Conservation (phyloP, 768 basidiomycete genomes). For the Saitozyma podzolica region DNA sequence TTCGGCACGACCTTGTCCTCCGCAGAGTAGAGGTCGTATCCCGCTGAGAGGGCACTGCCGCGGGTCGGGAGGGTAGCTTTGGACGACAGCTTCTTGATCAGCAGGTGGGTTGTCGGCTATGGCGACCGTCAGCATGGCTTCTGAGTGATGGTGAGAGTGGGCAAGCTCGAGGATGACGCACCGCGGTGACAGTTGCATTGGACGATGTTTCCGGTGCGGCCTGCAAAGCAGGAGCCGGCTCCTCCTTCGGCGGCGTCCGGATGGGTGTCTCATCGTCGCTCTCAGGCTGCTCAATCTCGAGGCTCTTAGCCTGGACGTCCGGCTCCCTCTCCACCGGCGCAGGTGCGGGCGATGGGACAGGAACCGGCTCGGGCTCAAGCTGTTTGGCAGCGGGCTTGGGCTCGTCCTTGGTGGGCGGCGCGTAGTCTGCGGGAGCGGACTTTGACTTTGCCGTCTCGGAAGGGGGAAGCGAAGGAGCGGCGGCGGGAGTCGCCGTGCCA, state of each 20-base stretch:
- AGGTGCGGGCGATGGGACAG: conserved; percentile 8
- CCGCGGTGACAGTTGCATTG: conserved; percentile 6
- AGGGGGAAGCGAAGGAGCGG: conserved; percentile 1
- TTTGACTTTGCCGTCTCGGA: not conserved
- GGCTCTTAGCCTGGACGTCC: conserved; percentile 21
- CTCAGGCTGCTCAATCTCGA: conserved; percentile 45
- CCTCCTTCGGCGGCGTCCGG: conserved; percentile 9
- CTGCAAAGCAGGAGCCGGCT: conserved; percentile 1
- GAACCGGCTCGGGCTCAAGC: conserved; percentile 9
- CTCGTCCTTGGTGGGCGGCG: not conserved
- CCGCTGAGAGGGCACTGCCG: conserved; percentile 82
- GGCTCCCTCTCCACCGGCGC: conserved; percentile 15
- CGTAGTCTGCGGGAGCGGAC: too few species aligned
- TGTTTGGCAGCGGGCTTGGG: conserved; percentile 10
- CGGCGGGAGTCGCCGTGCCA: conserved; percentile 7
- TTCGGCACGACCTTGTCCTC: conserved; percentile 82
- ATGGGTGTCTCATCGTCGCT: conserved; percentile 35
- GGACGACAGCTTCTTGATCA: conserved; percentile 80
- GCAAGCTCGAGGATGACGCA: conserved; percentile 8
- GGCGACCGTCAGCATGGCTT: not conserved
- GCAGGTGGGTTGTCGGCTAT: conserved; percentile 54
- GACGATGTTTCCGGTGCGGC: too few species aligned
- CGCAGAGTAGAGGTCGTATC: conserved; percentile 90
- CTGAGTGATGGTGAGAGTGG: not conserved
- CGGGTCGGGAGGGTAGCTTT: conserved; percentile 82